These are phyloP conservation scores for Talaromyces wortmannii DNA, from an alignment of 495 filamentous ascomycete species.

Conservation along the genomic window DNA sequence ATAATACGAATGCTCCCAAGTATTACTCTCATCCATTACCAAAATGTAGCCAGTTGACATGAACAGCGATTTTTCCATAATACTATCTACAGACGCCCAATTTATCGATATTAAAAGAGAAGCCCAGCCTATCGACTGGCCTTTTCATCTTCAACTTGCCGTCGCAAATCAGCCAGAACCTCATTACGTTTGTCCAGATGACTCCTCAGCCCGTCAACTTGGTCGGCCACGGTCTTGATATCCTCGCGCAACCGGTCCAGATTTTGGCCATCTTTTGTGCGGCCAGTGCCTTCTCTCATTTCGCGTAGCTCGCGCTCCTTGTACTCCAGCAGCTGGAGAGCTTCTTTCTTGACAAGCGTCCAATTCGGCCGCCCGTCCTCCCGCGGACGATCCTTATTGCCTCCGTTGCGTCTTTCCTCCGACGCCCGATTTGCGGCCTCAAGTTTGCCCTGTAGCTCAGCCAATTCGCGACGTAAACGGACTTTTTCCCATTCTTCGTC, in stretches of 20 bases:
- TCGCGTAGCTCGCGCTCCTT: conserved; percentile 43
- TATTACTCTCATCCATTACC: no score
- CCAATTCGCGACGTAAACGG: conserved; percentile 81
- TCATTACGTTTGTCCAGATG: conserved; percentile 39
- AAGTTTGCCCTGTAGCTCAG: conserved; percentile 79
- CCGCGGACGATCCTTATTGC: conserved; percentile 54
- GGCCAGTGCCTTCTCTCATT: conserved; percentile 35
- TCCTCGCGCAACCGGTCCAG: conserved; percentile 35
- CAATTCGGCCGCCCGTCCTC: conserved; percentile 38
- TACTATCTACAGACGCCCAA: neutral
- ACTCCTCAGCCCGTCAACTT: conserved; percentile 46
- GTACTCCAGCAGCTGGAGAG: conserved; percentile 73
- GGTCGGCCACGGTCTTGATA: conserved; percentile 42
- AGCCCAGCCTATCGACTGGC: conserved; percentile 21
- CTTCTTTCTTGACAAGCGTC: conserved; percentile 86
- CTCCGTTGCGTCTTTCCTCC: conserved; percentile 39
- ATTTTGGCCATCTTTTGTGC: conserved; percentile 34
- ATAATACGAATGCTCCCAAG: no score
- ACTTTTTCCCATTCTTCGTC: conserved; percentile 96
- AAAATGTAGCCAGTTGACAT: no score
- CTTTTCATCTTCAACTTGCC: conserved; percentile 42
- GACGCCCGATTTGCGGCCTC: conserved; percentile 65
- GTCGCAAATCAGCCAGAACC: conserved; percentile 33
- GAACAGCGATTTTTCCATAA: neutral
- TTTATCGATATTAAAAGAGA: neutral